A percentile compares a stretch with the other conserved stretches of the same genome.
These are phyloP conservation scores for Neoascochyta sp. DNA, from an alignment of 2,329 filamentous ascomycete genomes.

Conservation along the genomic window DNA sequence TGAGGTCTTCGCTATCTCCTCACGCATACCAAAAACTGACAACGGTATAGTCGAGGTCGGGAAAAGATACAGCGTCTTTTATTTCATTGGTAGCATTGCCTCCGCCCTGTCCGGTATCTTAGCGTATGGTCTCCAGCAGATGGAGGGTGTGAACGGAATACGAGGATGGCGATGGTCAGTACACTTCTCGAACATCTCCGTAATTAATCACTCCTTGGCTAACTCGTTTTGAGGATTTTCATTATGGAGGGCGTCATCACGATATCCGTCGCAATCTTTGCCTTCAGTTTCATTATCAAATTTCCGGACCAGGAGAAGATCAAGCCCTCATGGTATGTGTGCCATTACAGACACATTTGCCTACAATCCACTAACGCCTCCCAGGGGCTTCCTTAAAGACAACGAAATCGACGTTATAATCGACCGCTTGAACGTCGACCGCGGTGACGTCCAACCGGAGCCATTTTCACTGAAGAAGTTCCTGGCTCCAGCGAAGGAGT, in stretches of 20 bases:
- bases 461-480: conserved; percentile 20
- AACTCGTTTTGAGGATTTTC: conserved; percentile 16
- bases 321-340: conserved; percentile 18
- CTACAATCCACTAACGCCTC: too few species aligned
- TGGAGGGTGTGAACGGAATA: conserved; percentile 19
- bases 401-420: conserved; percentile 18
- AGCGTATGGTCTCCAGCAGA: conserved; percentile 20
- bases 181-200: neutral
- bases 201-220: too few species aligned
- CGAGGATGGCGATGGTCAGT: conserved; percentile 20
- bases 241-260: conserved; percentile 25
- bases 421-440: conserved; percentile 20
- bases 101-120: conserved; percentile 22
- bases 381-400: conserved; percentile 18
- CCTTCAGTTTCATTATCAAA: conserved; percentile 19
- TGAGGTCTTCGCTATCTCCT: too few species aligned
- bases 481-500: conserved; percentile 19
- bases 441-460: conserved; percentile 16
- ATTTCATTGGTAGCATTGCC: conserved; percentile 22
- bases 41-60: conserved; percentile 16
- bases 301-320: conserved; percentile 21
- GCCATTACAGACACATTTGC: too few species aligned
- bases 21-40: too few species aligned
- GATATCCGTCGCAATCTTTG: conserved; percentile 16
- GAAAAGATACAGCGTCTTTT: conserved; percentile 22